Evolutionary conservation across 176 grass and related monocot genomes (phyloP), one percentile per base, ranked within the genome.

Genomic region (Aegilops umbellulata): DNA sequence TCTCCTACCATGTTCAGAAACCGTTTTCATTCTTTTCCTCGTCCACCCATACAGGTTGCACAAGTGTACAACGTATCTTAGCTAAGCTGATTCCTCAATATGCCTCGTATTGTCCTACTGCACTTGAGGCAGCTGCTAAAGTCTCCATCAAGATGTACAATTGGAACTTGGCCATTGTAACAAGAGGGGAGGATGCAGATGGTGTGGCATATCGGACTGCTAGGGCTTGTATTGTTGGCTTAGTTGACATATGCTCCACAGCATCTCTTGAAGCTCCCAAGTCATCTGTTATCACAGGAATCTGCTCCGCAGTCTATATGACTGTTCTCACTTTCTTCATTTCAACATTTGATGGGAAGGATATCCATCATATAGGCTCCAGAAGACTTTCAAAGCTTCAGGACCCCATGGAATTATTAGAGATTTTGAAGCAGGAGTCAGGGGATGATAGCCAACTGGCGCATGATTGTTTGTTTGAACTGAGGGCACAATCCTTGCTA

Each of bases 81-180:
- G 92, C 95, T 77, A 88, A 94, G 64, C 71, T 93, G 65, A 92
- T 98, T 87, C 95, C 95, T 89, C 93, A 84, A n/a, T 95, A 95
- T 90, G 90, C 87, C 19, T 89, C 88, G 65, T 90, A 88, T 78
- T 98, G 91, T 64, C 95, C 93, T 69, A 98, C 95, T 63, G 95
- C 95, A 83, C 83, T 98, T 12, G 93, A 98, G 84, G 91, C 93
- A 70, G 91, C 95, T 39, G 60, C 89, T 74, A 98, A 93, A 87
- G 93, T 98, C 71, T 87, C 91, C 13, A 95, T 98, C 77, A 93
- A 95, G 74, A 98, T 98, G 87, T 94, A 95, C 81, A 95, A 90
- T 83, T 85, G 83, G 83, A 98, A 85, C 89, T 76, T 95, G 86
- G 81, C 81, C 82, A 88, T 92, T 44, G 79, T 98, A 88, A 81